phyloP scores from a whole-genome alignment of 306 rosid species.

The Fagus sylvatica region DNA sequence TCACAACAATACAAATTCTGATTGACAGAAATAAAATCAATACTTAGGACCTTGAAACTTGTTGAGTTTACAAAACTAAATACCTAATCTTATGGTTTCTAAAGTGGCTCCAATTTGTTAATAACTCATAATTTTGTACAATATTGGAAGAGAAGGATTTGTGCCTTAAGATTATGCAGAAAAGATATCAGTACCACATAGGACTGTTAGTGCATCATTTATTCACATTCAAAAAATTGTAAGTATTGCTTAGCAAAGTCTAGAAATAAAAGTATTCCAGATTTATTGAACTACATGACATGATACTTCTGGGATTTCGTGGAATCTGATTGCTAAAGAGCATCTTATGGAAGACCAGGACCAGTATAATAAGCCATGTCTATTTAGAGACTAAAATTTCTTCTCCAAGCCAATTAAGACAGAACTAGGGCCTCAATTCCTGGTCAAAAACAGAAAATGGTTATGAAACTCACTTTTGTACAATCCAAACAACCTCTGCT shows the following conservation, averaged over 20 bases:
- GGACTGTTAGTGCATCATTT: not conserved
- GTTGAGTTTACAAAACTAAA: not conserved
- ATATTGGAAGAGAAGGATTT: not conserved
- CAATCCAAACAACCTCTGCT: not conserved
- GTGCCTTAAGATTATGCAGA: not conserved
- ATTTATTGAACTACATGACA: not conserved
- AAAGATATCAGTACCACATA: not conserved
- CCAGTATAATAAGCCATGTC: not conserved
- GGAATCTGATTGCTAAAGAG: not conserved
- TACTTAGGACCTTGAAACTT: not conserved
- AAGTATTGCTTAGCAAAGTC: not conserved
- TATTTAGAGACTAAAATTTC: not conserved
- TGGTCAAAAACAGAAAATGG: slow-evolving; percentile 1
- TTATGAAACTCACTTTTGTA: not conserved
- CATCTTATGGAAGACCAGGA: slow-evolving; percentile 5
- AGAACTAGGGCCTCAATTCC: not conserved
- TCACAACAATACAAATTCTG: not conserved
- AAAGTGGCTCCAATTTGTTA: slow-evolving; percentile 1
- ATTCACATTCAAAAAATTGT: not conserved
- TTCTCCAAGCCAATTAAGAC: not conserved
- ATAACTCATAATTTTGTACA: not conserved
- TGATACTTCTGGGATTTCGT: slow-evolving; percentile 9
- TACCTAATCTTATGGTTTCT: no score
- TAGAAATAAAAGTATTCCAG: not conserved
- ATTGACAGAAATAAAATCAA: no score